Base-by-base conservation (phyloP, 2,329 filamentous ascomycete genomes). In the Emericellopsis atlantica region DNA sequence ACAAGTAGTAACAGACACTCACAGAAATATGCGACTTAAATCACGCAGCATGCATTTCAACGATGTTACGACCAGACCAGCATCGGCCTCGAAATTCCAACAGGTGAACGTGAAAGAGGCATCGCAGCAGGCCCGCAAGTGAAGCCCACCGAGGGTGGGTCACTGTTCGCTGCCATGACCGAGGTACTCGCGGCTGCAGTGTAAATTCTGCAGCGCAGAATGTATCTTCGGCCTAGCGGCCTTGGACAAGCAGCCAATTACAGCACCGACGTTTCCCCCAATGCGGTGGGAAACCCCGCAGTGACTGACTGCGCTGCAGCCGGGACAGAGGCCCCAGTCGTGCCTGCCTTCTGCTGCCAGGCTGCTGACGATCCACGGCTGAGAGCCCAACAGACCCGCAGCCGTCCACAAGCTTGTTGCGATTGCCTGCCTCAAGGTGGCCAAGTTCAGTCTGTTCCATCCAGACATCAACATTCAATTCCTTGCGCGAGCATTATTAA, bases 241-340 rank as follows among this genome's bases (percentile, higher is more conserved):
- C 12, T 4, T 29, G 26, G 26, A 12, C 26, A 29, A 29, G 26
- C 26, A 29, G 36, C 41, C 41, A 43, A 43, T 39, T 26, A 32
- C n/a, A 14, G 31, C 14, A 29, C 5, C 23, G 9, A 31, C 22
- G 23, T 35, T 24, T 39, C 10, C 29, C 40, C 40, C 40, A 18
- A 39, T 22, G 21, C 37, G 15, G 41, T 32, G 34, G 41, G 36
- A 43, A 43, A 39, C 41, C 41, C 41, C 41, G 41, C 40, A 42
- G 40, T 36, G 26, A 29, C 26, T 9, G 8, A 39, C 4, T 24
- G n/a, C n/a, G 11, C 32, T 35, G 32, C 32, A 35, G 32, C n/a
- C 32, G 32, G 32, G 5, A 9, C 26, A 9, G 8, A 6, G 8
- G 4, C 12, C 26, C 26, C 9, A 4, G 26, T 29, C 26, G 26